Evolutionary conservation across 768 basidiomycete species (phyloP), one percentile per base, ranked within the genome.

Genomic region (Exsudoporus frostii): DNA sequence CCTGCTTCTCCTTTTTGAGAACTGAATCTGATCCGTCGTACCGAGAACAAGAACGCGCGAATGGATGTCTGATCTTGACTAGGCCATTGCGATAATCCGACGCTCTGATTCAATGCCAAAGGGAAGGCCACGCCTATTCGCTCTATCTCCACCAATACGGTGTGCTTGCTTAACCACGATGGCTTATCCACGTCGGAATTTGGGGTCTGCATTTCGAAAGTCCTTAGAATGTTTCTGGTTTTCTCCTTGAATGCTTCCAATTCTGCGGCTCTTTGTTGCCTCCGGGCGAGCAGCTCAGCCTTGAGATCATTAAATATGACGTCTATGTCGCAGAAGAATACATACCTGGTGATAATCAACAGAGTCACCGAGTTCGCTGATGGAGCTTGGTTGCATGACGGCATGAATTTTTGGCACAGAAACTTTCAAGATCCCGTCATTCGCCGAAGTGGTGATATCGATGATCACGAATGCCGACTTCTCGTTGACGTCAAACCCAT

Each of bases 71-170:
- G 70, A 48, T 79, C 76, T 37, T 67, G 69, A 51, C 65, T 65
- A 48, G 71, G 74, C 45, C 71, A 66, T 22, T 59, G 54, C 27
- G 79, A 77, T 32, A 83, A 60, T 49, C 79, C 80, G 8, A 88
- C 71, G 25, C 81, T 78, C 55, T 79, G 76, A 49, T 84, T 79
- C 48, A 84, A 76, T 1, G 79, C 80, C 25, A 98, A 75, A 1
- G 96, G 96, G 61, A 98, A 91, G 6, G 92, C 95, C 4, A 93
- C 81, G n/a, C 94, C 94, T 33, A 98, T 77, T 59, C 87, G 84
- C 27, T 75, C 73, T 51, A 88, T 74, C 14, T 73, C 73, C 20
- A 90, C 72, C 22, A 76, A 71, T 57, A 89, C 73, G 49, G 74
- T 73, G 55, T 83, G 80, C 41, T 75, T 68, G 55, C 79, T 77